Evolutionary conservation across 192 early-diverging fungal genomes (phyloP), one percentile per base, ranked within the genome.

Genomic region (Gamsiella multidivaricata): DNA sequence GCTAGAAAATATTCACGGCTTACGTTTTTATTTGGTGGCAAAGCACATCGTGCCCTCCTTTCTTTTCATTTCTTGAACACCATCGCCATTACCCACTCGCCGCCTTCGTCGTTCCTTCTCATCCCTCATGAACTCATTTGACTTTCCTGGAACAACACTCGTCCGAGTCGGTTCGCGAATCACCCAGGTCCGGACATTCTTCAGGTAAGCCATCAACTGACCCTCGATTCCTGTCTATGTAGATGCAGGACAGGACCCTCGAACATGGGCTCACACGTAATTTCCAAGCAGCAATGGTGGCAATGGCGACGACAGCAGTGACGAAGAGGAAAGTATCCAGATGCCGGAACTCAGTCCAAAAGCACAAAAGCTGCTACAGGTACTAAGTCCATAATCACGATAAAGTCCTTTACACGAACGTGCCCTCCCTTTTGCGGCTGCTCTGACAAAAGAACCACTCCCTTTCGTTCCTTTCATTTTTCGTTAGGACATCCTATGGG

Each of bases 401-500:
- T n/a, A 10, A 46, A 5, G 10, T 18, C 45, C 45, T 18, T n/a
- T n/a, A n/a, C n/a, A n/a, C 12, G n/a, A 18, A n/a, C n/a, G n/a
- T n/a, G 12, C n/a, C 9, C 45, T 12, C n/a, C n/a, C 45, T n/a
- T 46, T n/a, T 46, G 8, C 14, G 14, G 39, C 39, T 10, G 39
- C 7, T 7, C 39, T 41, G 8, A 10, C 8, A 41, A 41, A 41
- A 41, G 14, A 41, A 41, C 39, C 39, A 41, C 14, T 23, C 51
- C 22, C 23, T 53, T 29, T 53, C 26, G 28, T 29, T 53, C 28
- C 23, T 6, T 29, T 3, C 28, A 3, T 49, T 18, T 18, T 18
- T 12, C 46, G 12, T 20, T 55, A 55, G 54, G n/a, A 36, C 18
- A 31, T 55, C 33, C 10, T 55, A 17, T 55, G 54, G 54, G 54